Evolutionary conservation across 1,284 basidiomycete species (phyloP), one percentile per base, ranked within the genome.

Genomic region (Wallemia mellicola): DNA sequence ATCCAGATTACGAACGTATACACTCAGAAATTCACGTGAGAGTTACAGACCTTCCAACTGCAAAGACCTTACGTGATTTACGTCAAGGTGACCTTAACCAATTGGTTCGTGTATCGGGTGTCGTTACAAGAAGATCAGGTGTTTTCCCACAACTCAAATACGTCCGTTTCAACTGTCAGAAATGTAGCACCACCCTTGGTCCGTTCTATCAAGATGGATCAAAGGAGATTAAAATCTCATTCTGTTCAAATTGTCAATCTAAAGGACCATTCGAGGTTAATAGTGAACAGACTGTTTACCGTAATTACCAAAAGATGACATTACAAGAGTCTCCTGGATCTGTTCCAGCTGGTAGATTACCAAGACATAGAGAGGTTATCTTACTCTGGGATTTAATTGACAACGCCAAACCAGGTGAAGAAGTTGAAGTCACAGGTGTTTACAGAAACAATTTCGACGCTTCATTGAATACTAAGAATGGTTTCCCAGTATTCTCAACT

Each of bases 391-490:
- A 98, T 70, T 75, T 99, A 59, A 96, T 99, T 65, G 92, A 99
- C 69, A 82, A 81, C 59, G 94, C 92, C 22, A 96, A 96, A 70
- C 92, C 92, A 11, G 92, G 92, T 62, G 94, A 99, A 70, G 94
- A 98, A 75, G 80, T 98, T 63, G 89, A 95, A 75, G 80, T 94
- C 24, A 98, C 92, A 3, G 92, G 92, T 61, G 81, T 96, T 65
- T 99, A 99, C 71, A 80, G 91, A 64, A 99, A 99, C 74, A 98
- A 98, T 71, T 98, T 96, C 66, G 92, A 98, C 68, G 91, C 91
- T 2, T 85, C 89, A 1, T 78, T 99, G 65, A 98, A 99, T 71
- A 82, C 88, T 57, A 98, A 96, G 74, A 96, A 98, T 65, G 94
- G 92, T 25, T 99, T 99, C 74, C 92, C 92, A 0, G 94, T 99